These are phyloP conservation scores for Russula sp. DNA, from an alignment of 768 basidiomycete species.

Conservation along the genomic window DNA sequence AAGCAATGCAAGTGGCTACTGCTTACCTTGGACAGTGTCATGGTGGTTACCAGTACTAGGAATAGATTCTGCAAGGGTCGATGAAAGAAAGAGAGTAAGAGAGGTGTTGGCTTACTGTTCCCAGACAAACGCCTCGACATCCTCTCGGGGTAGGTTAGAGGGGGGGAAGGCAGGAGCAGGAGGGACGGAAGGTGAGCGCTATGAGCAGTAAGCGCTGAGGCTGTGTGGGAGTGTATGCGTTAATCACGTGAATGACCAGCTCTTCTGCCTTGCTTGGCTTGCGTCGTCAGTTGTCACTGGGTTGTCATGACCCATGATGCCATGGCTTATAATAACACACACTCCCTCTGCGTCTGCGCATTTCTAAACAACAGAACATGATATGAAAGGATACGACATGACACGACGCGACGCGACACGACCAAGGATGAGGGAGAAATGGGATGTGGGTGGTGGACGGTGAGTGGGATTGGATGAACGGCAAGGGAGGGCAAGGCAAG, in stretches of 20 bases:
- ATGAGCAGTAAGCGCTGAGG: no score
- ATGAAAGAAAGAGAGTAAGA: background rate
- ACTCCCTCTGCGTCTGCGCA: no score
- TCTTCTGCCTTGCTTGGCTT: no score
- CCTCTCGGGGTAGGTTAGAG: background rate
- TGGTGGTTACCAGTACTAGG: background rate
- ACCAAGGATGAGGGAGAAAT: background rate
- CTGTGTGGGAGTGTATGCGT: background rate
- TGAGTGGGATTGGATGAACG: no score
- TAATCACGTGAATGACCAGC: background rate
- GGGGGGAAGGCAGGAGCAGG: background rate
- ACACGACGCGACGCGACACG: background rate
- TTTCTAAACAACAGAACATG: no score
- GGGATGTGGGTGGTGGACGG: background rate
- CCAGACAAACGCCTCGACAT: constrained; percentile 3
- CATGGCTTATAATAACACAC: no score
- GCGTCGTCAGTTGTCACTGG: no score
- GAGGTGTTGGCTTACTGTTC: background rate
- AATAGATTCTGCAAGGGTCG: background rate
- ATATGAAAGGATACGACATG: no score
- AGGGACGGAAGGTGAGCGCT: background rate
- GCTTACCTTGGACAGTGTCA: background rate
- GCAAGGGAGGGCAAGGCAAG: background rate
- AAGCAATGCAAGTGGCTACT: background rate
- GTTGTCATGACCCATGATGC: no score